Percentiles rank a stretch among this genome's conserved stretches.
Conservation (phyloP, 1,139 yeast genomes). For the Magnusiomyces paraingens region DNA sequence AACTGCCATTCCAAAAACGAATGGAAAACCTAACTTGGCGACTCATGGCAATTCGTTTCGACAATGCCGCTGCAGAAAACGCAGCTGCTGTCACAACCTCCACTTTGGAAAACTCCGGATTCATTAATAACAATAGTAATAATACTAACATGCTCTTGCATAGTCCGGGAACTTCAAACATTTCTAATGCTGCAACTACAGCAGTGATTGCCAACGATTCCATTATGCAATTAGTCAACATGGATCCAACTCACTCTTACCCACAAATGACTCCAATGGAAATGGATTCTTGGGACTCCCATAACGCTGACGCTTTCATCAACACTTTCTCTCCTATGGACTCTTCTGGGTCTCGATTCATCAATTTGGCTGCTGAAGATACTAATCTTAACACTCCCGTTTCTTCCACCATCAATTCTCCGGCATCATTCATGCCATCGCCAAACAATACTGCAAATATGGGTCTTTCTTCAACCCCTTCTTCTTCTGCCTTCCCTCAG, state of each 20-base stretch:
- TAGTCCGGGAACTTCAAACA: background rate
- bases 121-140: conserved; percentile 2
- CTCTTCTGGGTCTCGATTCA: background rate
- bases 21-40: conserved; percentile 86
- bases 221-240: background rate
- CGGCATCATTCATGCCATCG: conserved; percentile 1
- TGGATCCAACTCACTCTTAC: background rate
- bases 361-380: conserved; percentile 1
- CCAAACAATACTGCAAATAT: conserved; percentile 3
- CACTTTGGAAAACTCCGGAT: conserved; percentile 1
- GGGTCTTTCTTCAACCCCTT: conserved; percentile 9
- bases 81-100: conserved; percentile 19
- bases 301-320: background rate
- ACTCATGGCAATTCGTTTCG: conserved; percentile 51
- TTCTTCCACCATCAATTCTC: conserved; percentile 10
- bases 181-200: background rate
- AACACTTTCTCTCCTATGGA: background rate
- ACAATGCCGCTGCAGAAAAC: background rate
- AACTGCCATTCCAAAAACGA: conserved; percentile 66
- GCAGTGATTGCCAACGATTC: background rate
- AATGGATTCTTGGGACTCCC: no score
- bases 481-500: no score
- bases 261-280: no score
- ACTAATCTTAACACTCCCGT: conserved; percentile 5
- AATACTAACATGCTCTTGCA: background rate